Conservation (phyloP, 805 yeast species). For the Starmerella bacillaris region DNA sequence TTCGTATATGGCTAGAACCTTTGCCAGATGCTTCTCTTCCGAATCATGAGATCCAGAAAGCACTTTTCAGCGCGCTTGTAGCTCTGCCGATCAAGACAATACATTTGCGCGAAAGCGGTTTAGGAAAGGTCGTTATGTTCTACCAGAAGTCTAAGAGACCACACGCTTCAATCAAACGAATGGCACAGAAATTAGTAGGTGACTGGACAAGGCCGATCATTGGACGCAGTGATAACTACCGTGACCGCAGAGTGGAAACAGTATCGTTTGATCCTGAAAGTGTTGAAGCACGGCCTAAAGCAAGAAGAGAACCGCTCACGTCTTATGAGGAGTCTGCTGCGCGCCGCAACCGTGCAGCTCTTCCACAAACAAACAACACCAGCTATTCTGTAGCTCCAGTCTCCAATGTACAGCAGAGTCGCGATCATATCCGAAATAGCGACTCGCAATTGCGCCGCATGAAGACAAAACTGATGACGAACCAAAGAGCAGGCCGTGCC, state of each 20-base stretch:
- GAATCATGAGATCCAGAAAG: conserved; percentile 89
- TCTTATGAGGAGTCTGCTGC: conserved; percentile 80
- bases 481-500: conserved; percentile 25
- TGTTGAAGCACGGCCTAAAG: conserved; percentile 10
- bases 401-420: conserved; percentile 36
- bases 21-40: conserved; percentile 95
- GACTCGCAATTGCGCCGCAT: conserved; percentile 73
- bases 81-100: conserved; percentile 85
- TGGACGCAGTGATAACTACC: conserved; percentile 85
- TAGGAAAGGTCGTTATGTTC: conserved; percentile 84
- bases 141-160: conserved; percentile 82
- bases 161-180: conserved; percentile 67
- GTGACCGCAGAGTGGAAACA: conserved; percentile 60
- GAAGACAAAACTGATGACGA: conserved; percentile 37
- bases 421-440: conserved; percentile 31
- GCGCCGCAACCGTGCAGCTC: conserved; percentile 85
- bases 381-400: conserved; percentile 84
- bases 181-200: conserved; percentile 79
- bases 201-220: conserved; percentile 98
- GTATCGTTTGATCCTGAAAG: conserved; percentile 36
- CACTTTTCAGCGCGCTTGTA: conserved; percentile 53
- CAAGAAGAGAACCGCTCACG: conserved; percentile 22
- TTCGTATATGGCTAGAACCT: conserved; percentile 94
- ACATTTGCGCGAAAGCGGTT: conserved; percentile 83
- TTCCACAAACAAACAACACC: conserved; percentile 76